Base-by-base conservation (phyloP, 164 flowering plant species). In the Liquidambar formosana region DNA sequence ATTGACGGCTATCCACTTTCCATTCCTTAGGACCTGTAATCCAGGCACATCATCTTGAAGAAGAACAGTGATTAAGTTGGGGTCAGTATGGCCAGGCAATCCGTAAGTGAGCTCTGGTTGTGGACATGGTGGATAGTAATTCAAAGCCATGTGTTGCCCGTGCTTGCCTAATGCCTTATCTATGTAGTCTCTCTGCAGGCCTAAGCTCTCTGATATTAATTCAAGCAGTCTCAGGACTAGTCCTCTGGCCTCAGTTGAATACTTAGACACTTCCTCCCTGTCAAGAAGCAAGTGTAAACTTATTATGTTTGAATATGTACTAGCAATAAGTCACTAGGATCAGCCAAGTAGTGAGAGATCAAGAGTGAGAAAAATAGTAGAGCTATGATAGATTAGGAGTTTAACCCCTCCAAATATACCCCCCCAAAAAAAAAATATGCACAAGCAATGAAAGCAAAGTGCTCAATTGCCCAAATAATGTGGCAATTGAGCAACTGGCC, bases 81-180 rank as follows among this genome's bases (percentile, higher is more conserved):
- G 89, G 64, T 87, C 94, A 4, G 90, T 81, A 62, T 87, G 93
- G 6, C 79, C 82, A 0, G 92, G 92, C 46, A 91, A 67, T 22
- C 92, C 96, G 25, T 81, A 88, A 16, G 92, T 86, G 3, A 89
- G 86, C 64, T 91, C 92, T 0, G 93, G 96, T 61, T 87, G 70
- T 6, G 94, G 96, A 53, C 94, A 91, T 4, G 87, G 85, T 13
- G 94, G 93, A 70, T 89, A 89, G 82, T 82, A 86, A 67, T 91
- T 91, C 33, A 89, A 57, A 57, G 93, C 92, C 91, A 90, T 86
- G 66, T 84, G 89, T 54, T 88, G 96, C 2, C 82, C 93, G 14
- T 85, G 89, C 57, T 79, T 73, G 8, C 82, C 75, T n/a, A 89
- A 16, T 13, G 72, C 67, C 49, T 72, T 72, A 0, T 49, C 72